Percentiles rank a stretch among this genome's conserved stretches.
phyloP scores from a whole-genome alignment of 345 rosid genomes.

The Populus alba region DNA sequence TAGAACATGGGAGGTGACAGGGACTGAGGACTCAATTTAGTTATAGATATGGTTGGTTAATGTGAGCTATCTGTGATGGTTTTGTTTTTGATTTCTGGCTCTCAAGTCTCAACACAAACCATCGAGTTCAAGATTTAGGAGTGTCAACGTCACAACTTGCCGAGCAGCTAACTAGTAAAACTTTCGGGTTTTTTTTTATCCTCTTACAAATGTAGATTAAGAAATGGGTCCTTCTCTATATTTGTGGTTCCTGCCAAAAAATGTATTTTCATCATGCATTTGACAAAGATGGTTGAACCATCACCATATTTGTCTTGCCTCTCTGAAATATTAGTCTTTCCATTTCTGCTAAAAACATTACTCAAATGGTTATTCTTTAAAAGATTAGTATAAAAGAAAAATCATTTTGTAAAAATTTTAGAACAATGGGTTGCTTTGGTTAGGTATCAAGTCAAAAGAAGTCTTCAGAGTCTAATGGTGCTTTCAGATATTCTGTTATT shows the following conservation, averaged over 20 bases:
- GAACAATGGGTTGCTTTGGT: not conserved
- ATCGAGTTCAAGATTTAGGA: not conserved
- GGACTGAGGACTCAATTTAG: not conserved
- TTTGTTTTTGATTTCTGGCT: not conserved
- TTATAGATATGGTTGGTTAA: not conserved
- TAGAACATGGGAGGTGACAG: slow-evolving; percentile 25
- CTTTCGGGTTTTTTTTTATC: not conserved
- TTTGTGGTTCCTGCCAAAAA: not conserved
- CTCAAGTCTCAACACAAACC: not conserved
- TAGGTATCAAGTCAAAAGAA: not conserved
- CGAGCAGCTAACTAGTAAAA: not conserved
- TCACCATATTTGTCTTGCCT: not conserved
- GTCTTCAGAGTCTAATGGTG: not conserved
- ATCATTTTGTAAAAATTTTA: not conserved
- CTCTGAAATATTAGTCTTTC: not conserved
- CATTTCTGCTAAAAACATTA: not conserved
- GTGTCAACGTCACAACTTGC: slow-evolving; percentile 6
- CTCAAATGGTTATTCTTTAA: not conserved
- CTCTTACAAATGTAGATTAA: not conserved
- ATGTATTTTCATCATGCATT: not conserved
- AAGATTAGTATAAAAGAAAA: not conserved
- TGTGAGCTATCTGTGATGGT: not conserved
- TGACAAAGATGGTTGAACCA: slow-evolving; percentile 11
- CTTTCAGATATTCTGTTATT: not conserved
- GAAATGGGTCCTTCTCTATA: not conserved